These are phyloP conservation scores for Erucastrum elatum DNA, from an alignment of 345 rosid species.

Conservation along the genomic window DNA sequence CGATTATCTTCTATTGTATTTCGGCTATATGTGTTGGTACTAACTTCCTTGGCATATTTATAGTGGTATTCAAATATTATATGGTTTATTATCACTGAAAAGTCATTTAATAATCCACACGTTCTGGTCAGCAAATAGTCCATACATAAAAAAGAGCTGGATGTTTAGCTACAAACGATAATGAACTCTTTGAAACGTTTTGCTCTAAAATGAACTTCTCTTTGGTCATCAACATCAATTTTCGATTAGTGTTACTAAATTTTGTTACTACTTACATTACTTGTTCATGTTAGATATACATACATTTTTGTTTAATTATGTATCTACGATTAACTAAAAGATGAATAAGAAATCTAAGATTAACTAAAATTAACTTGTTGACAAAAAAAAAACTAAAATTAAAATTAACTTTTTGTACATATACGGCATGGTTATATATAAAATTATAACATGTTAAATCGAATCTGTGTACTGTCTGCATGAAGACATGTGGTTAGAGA, in stretches of 20 bases:
- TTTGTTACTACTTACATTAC: background rate
- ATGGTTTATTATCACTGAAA: background rate
- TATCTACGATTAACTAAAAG: no score
- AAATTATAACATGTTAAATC: background rate
- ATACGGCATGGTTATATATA: background rate
- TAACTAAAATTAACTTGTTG: background rate
- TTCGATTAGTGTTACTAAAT: background rate
- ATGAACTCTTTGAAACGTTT: no score
- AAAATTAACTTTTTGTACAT: background rate
- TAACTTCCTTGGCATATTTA: conserved; percentile 10
- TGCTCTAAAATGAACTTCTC: no score
- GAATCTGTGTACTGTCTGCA: background rate
- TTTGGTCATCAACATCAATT: no score
- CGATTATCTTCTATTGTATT: no score
- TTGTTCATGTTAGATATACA: no score
- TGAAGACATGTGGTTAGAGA: conserved; percentile 7
- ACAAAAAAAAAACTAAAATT: background rate
- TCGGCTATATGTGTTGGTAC: background rate
- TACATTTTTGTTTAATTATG: background rate
- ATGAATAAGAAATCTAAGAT: background rate
- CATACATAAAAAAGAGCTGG: background rate
- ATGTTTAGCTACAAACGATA: background rate
- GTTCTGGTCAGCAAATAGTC: background rate
- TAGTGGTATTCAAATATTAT: background rate
- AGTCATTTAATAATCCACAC: background rate